A percentile compares a stretch with the other conserved stretches of the same genome.
Evolutionary conservation across 495 filamentous ascomycete species (phyloP).

Genomic region (Aspergillus ellipticus): DNA sequence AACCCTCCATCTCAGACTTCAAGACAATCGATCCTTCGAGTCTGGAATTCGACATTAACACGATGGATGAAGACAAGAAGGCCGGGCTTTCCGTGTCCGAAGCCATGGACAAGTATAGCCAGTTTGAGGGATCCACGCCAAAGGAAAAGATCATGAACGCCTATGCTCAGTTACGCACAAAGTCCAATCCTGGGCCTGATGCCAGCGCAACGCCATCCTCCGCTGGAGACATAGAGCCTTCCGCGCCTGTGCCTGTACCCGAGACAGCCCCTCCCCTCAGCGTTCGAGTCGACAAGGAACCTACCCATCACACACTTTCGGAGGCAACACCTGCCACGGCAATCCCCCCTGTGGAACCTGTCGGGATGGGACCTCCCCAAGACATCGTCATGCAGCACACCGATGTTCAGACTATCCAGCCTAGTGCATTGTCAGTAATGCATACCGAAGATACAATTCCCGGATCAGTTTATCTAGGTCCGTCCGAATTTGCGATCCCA

Average conservation of each 20-base stretch:
- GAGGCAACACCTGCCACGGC: background rate
- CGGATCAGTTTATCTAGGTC: slow-evolving; percentile 40
- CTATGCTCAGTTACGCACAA: slow-evolving; percentile 23
- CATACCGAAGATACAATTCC: slow-evolving; percentile 26
- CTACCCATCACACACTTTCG: background rate
- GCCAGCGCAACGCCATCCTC: slow-evolving; percentile 39
- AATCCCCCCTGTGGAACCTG: background rate
- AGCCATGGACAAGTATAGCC: slow-evolving; percentile 27
- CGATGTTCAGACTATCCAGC: slow-evolving; percentile 39
- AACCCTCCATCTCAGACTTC: background rate
- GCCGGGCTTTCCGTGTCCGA: slow-evolving; percentile 13
- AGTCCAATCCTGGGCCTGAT: slow-evolving; percentile 7
- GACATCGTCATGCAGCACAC: slow-evolving; percentile 20
- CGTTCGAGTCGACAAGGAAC: slow-evolving; percentile 24
- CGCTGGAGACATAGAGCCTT: slow-evolving; percentile 39
- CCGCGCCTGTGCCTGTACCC: slow-evolving; percentile 22
- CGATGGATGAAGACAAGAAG: slow-evolving; percentile 20
- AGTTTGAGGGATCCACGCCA: slow-evolving; percentile 27
- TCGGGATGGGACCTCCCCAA: background rate
- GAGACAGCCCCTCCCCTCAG: slow-evolving; percentile 37
- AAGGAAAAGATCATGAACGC: slow-evolving; percentile 32
- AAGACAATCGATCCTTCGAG: background rate
- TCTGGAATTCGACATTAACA: background rate
- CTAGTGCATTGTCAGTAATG: slow-evolving; percentile 36
- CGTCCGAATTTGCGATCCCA: slow-evolving; percentile 41